Percentiles rank a stretch among this genome's conserved stretches.
Evolutionary conservation across 345 rosid genomes (phyloP).

Genomic region (Dipteronia dyeriana): DNA sequence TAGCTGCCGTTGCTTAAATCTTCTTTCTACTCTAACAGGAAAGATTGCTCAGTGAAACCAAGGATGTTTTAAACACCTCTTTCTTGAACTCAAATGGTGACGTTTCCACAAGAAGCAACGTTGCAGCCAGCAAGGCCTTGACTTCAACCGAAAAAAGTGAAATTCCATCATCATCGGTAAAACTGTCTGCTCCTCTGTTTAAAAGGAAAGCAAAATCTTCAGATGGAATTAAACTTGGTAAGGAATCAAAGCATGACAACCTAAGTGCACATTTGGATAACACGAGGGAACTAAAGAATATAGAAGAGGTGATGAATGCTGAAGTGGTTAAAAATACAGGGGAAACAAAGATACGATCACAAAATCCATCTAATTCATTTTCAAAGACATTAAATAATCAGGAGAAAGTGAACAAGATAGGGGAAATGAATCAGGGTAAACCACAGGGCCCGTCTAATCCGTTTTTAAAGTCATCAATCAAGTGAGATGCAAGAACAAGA

Average conservation of each 20-base stretch:
- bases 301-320: slow-evolving; percentile 12
- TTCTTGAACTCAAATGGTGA: slow-evolving; percentile 17
- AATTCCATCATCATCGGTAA: slow-evolving; percentile 35
- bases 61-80: slow-evolving; percentile 26
- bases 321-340: slow-evolving; percentile 16
- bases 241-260: slow-evolving; percentile 33
- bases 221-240: slow-evolving; percentile 34
- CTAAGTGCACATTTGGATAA: slow-evolving; percentile 22
- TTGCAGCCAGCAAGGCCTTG: slow-evolving; percentile 29
- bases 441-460: slow-evolving; percentile 52
- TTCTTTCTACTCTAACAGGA: slow-evolving; percentile 49
- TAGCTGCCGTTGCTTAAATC: not conserved
- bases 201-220: slow-evolving; percentile 43
- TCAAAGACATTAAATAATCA: slow-evolving; percentile 28
- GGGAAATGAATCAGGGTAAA: slow-evolving; percentile 25
- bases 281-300: slow-evolving; percentile 20
- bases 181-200: slow-evolving; percentile 42
- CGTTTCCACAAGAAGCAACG: slow-evolving; percentile 18
- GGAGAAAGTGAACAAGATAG: slow-evolving; percentile 28
- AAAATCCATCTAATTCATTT: slow-evolving; percentile 23
- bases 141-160: slow-evolving; percentile 32
- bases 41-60: slow-evolving; percentile 63
- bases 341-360: slow-evolving; percentile 18
- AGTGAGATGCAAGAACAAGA: slow-evolving; percentile 24
- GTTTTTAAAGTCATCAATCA: slow-evolving; percentile 44